A percentile compares a stretch with the other conserved stretches of the same genome.
These are phyloP conservation scores for Candida xiaguanensis DNA, from an alignment of 805 yeast genomes.

Conservation along the genomic window DNA sequence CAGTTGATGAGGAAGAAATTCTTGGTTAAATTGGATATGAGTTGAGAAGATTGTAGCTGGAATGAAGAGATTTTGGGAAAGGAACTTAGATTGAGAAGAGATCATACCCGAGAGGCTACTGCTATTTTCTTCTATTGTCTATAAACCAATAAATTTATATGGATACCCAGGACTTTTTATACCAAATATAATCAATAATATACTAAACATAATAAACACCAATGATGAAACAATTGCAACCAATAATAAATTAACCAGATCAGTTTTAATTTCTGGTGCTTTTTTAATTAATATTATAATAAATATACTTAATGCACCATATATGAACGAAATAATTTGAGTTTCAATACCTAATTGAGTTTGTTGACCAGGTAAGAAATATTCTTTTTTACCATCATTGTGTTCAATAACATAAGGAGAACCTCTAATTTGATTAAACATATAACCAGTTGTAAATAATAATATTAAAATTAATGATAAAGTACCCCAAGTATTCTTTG, in stretches of 20 bases:
- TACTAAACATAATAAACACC: conserved; percentile 58
- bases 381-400: conserved; percentile 32
- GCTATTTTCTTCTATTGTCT: no score
- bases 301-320: conserved; percentile 63
- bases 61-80: no score
- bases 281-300: conserved; percentile 56
- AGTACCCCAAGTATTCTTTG: conserved; percentile 71
- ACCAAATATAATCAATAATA: conserved; percentile 61
- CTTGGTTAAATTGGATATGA: no score
- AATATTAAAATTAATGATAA: conserved; percentile 59
- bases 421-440: conserved; percentile 85
- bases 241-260: conserved; percentile 46
- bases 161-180: conserved; percentile 79
- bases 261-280: conserved; percentile 46
- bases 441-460: conserved; percentile 81
- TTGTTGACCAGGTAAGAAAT: conserved; percentile 58
- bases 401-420: conserved; percentile 57
- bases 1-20: no score
- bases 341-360: conserved; percentile 85
- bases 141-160: conserved; percentile 40
- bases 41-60: no score
- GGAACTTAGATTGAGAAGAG: no score
- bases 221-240: conserved; percentile 41
- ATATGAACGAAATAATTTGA: conserved; percentile 72
- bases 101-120: no score